A percentile compares a stretch with the other conserved stretches of the same genome.
These are phyloP conservation scores for Xylaria telfairii DNA, from an alignment of 495 filamentous ascomycete genomes.

Conservation along the genomic window DNA sequence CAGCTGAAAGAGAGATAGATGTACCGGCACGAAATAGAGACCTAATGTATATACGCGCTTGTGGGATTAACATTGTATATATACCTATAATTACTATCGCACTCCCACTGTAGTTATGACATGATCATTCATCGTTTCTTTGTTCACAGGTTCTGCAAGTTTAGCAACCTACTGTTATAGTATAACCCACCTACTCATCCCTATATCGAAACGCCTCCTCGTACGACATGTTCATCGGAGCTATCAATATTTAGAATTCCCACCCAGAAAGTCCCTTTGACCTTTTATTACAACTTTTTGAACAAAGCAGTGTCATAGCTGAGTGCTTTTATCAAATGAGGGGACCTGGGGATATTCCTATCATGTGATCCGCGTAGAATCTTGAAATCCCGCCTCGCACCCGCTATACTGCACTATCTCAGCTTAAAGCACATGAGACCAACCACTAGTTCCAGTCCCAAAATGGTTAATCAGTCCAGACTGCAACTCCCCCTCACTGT, in stretches of 20 bases:
- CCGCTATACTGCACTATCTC: not conserved
- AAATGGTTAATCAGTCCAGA: not conserved
- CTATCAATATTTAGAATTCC: not conserved
- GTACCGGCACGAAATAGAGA: not conserved
- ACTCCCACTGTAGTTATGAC: not conserved
- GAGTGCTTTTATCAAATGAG: not conserved
- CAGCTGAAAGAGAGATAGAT: conserved; percentile 10
- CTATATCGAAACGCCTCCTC: not conserved
- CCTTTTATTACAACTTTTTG: not conserved
- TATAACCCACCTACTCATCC: too few relatives aligned
- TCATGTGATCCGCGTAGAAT: not conserved
- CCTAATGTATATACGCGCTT: conserved; percentile 1
- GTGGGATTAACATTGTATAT: not conserved
- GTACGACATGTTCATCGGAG: not conserved
- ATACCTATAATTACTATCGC: not conserved
- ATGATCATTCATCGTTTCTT: not conserved
- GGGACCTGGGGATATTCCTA: not conserved
- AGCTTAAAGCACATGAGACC: too few relatives aligned
- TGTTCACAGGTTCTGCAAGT: not conserved
- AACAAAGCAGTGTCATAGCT: not conserved
- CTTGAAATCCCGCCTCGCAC: not conserved
- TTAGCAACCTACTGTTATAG: not conserved
- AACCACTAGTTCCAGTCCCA: not conserved
- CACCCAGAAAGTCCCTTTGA: not conserved
- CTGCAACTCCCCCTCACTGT: not conserved